Base-by-base conservation (phyloP, 768 basidiomycete genomes). In the Suillus occidentalis region DNA sequence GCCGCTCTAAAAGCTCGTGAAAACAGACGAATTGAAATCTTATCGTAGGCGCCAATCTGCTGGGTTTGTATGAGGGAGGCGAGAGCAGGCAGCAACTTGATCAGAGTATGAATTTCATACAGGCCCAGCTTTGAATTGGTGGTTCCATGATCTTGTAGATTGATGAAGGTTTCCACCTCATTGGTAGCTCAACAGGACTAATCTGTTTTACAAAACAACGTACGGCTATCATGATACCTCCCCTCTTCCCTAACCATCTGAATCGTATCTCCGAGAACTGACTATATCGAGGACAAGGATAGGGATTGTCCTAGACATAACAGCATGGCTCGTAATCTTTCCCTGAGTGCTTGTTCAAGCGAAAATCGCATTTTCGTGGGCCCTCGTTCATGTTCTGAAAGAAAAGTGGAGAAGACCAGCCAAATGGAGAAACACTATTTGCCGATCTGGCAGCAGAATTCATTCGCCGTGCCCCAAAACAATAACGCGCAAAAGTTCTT, bases 271-370 rank as follows among this genome's bases (percentile, higher is more conserved):
- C 6, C 87, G 87, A 65, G 87, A 87, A 31, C 31, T 31, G 3
- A 12, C 85, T 87, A 65, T 37, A 61, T 60, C 12, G 22, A 53
- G 40, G 25, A 49, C 34, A 34, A 61, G 16, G 49, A 60, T 16
- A 53, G 13, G 63, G 66, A 25, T 39, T 14, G 10, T 20, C 36
- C 63, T 56, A 3, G 62, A 37, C 5, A 45, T 22, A 5, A 58
- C 31, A 18, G 12, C 25, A 67, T 20, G 28, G 3, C 42, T 66
- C 64, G 10, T 66, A 88, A 83, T 42, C 25, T 59, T 59, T 9
- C 87, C 52, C 88, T 13, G 86, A 85, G 70, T 89, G 88, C 71
- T 89, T 89, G 71, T 20, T 85, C 67, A 89, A 89, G 72, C 89
- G 90, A 72, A 89, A 9, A 87, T 81, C 20, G 87, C 81, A 63